A percentile compares a stretch with the other conserved stretches of the same genome.
phyloP scores from a whole-genome alignment of 2,329 filamentous ascomycete species.

The Penicillium paneum region DNA sequence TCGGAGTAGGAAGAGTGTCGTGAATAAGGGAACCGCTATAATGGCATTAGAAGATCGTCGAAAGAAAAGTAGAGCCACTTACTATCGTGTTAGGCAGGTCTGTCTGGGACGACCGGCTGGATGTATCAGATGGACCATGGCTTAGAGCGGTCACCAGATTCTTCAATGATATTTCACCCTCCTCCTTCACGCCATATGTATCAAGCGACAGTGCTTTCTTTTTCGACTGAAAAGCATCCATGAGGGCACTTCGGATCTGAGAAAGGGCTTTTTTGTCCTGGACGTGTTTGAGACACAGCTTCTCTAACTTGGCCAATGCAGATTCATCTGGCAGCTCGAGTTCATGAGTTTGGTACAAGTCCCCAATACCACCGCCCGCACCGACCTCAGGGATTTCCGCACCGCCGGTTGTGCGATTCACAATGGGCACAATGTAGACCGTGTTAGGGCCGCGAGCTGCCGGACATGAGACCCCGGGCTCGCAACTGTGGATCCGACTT shows the following conservation, averaged over 20 bases:
- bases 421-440: conserved; percentile 75
- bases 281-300: conserved; percentile 48
- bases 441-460: conserved; percentile 48
- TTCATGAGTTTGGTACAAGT: conserved; percentile 66
- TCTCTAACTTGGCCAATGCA: conserved; percentile 53
- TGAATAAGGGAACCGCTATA: conserved; percentile 72
- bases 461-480: conserved; percentile 58
- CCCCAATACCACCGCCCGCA: conserved; percentile 73
- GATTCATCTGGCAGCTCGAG: conserved; percentile 55
- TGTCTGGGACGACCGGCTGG: neutral
- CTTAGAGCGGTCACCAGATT: conserved; percentile 35
- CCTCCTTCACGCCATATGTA: conserved; percentile 37
- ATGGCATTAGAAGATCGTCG: conserved; percentile 3
- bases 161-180: conserved; percentile 37
- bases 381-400: conserved; percentile 68
- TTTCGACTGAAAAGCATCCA: conserved; percentile 33
- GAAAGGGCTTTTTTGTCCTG: conserved; percentile 28
- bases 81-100: conserved; percentile 36
- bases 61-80: conserved; percentile 12
- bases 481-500: conserved; percentile 79
- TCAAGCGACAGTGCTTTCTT: conserved; percentile 39
- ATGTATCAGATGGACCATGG: conserved; percentile 15
- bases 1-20: conserved; percentile 85
- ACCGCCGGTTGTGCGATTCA: conserved; percentile 59
- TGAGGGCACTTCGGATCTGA: conserved; percentile 30